Evolutionary conservation across 331 rosid species (phyloP), one percentile per base, ranked within the genome.

Genomic region (Stylosanthes scabra): DNA sequence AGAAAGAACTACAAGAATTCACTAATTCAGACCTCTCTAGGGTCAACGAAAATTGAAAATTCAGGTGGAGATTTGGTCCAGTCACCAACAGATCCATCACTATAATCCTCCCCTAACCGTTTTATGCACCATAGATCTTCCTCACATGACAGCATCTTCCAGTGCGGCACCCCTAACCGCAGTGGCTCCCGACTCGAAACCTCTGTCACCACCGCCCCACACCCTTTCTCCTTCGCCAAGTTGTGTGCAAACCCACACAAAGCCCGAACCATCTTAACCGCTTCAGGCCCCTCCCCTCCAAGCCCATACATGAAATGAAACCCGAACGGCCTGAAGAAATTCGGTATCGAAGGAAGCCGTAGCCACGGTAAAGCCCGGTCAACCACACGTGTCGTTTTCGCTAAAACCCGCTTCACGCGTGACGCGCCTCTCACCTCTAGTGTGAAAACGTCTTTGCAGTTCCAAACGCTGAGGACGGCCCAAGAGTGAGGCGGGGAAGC

Each of bases 51-150:
- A 86, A 95, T 88, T 58, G 99, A 90, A 72, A 71, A 40, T 44
- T 88, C 97, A 71, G 99, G 96, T 11, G 85, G 70, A 8, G 97
- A 92, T 70, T 92, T 92, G 3, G 99, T 88, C 99, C 99, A 92
- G 80, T 95, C 99, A 79, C 97, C 99, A 11, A 95, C 89, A 0
- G 97, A 78, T 46, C 97, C 97, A 50, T 95, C 99, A 50, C 99
- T 90, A 62, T 92, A 92, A 81, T 92, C 99, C 44, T 94, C 99
- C 1, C 88, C 90, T 0, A 95, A 85, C 50, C 97, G 78, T 74
- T 88, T 92, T 20, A 95, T 90, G 80, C 99, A 95, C 97, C 97
- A 95, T 34, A 88, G 59, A 40, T 95, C 99, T 77, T 91, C 97
- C 11, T 81, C 93, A 60, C 92, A 92, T 0, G 99, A 95, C 28